These are phyloP conservation scores for Sporisorium graminicola DNA, from an alignment of 1,284 basidiomycete genomes.

Conservation along the genomic window DNA sequence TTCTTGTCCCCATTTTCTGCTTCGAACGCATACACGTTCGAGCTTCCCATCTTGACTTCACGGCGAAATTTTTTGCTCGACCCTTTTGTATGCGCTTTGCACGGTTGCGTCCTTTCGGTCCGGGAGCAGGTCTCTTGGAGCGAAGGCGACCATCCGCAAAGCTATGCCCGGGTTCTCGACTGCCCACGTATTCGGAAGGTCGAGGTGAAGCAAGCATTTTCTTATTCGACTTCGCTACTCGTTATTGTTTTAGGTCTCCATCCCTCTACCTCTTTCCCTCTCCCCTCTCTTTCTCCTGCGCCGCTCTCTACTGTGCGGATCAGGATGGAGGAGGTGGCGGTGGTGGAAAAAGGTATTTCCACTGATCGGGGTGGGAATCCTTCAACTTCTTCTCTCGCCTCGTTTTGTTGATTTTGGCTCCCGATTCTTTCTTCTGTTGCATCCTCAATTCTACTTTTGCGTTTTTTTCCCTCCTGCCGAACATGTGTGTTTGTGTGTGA, in stretches of 20 bases:
- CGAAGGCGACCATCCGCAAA: not conserved
- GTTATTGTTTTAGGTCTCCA: not conserved
- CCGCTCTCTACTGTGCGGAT: not conserved
- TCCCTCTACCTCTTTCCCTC: conserved; percentile 4
- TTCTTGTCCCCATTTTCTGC: conserved; percentile 2
- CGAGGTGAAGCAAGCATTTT: not conserved
- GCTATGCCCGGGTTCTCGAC: not conserved
- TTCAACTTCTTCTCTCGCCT: not conserved
- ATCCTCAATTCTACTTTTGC: not conserved
- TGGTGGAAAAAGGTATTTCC: not conserved
- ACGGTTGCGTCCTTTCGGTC: not conserved
- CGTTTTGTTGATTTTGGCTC: conserved; percentile 3
- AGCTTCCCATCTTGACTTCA: conserved; percentile 6
- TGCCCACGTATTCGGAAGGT: not conserved
- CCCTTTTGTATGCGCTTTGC: not conserved
- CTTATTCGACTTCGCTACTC: not conserved
- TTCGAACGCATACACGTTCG: conserved; percentile 20
- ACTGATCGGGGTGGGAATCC: not conserved
- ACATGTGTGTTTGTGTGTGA: not conserved
- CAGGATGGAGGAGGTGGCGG: not conserved
- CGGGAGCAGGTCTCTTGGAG: conserved; percentile 8
- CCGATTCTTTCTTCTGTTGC: not conserved
- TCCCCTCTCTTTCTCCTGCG: not conserved
- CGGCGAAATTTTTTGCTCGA: not conserved
- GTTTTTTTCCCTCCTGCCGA: not conserved